Conservation (phyloP, 2,329 filamentous ascomycete genomes). For the Exophiala phaeomuriformis region DNA sequence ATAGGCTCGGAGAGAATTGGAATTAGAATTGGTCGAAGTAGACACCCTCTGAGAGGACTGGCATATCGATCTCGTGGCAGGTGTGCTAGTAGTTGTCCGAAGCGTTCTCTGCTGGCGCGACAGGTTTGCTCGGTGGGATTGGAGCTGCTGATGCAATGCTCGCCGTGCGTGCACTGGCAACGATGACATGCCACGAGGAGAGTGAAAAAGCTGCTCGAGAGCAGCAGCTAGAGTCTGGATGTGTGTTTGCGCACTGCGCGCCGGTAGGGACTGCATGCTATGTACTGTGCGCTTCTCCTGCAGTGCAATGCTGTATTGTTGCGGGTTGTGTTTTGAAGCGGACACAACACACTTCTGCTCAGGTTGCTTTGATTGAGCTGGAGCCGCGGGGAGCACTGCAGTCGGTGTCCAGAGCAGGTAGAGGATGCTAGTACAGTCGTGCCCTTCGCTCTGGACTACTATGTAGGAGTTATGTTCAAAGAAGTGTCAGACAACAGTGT, state of each 20-base stretch:
- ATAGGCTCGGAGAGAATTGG: no score
- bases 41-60: no score
- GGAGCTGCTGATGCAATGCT: slow-evolving; percentile 12
- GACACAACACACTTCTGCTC: no score
- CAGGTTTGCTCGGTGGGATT: background rate
- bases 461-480: no score
- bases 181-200: background rate
- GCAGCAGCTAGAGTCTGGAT: background rate
- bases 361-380: no score
- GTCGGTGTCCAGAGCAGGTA: no score
- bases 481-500: background rate
- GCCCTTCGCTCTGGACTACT: no score
- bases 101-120: background rate
- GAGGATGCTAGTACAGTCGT: no score
- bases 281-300: background rate
- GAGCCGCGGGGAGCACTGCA: no score
- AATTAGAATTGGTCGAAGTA: no score
- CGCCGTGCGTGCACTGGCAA: background rate
- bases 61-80: no score
- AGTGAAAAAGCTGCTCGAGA: slow-evolving; percentile 6
- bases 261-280: background rate
- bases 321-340: background rate
- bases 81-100: background rate
- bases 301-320: background rate
- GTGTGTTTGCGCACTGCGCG: background rate